Evolutionary conservation across 169 alveolate species (phyloP).

Genomic region (Plasmodium gaboni): DNA sequence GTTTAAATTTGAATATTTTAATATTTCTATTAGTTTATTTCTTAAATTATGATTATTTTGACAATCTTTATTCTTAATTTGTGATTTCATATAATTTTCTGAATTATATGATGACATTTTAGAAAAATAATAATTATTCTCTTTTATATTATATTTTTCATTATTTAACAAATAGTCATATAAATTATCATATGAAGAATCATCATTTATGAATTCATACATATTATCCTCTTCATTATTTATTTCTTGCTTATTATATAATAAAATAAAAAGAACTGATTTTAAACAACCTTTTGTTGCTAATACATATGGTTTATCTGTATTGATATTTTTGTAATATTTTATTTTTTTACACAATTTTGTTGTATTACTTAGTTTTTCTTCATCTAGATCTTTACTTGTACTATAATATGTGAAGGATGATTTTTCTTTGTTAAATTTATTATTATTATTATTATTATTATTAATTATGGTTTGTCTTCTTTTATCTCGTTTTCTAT

Average conservation of each 20-base stretch:
- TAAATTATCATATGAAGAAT: too few relatives aligned
- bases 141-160: background rate
- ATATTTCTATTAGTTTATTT: slow-evolving; percentile 4
- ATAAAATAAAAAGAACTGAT: slow-evolving; percentile 58
- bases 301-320: slow-evolving; percentile 72
- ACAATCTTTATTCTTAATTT: background rate
- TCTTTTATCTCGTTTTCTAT: background rate
- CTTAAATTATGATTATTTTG: slow-evolving; percentile 7
- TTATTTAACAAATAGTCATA: background rate
- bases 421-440: background rate
- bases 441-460: background rate
- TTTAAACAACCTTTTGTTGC: slow-evolving; percentile 71
- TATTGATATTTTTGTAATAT: slow-evolving; percentile 31
- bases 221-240: background rate
- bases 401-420: background rate
- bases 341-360: slow-evolving; percentile 47
- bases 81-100: background rate
- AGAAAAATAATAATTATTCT: background rate
- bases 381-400: slow-evolving; percentile 1
- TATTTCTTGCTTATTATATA: slow-evolving; percentile 23
- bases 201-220: too few relatives aligned
- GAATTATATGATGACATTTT: background rate
- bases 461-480: slow-evolving; percentile 10
- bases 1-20: slow-evolving; percentile 61
- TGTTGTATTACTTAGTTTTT: slow-evolving; percentile 1